Conservation (phyloP, 352 stramenopile species). For the Halophytophthora batemanensis region DNA sequence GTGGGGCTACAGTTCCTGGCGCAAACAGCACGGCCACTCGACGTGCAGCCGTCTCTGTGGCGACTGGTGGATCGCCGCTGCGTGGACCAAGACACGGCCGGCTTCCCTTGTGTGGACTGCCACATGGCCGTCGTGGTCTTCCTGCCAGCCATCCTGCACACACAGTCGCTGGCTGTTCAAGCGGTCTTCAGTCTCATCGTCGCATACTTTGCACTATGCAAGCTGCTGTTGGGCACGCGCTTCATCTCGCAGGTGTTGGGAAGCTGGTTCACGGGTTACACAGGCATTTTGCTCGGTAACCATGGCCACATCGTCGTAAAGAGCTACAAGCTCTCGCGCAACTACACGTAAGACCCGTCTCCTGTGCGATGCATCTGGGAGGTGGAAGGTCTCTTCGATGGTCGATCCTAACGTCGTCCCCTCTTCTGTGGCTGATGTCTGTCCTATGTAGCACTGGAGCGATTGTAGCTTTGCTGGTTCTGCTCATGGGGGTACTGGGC, state of each 20-base stretch:
- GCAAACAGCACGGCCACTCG: conserved; percentile 42
- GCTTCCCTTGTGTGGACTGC: conserved; percentile 68
- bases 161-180: conserved; percentile 25
- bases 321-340: conserved; percentile 39
- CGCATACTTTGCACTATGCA: conserved; percentile 27
- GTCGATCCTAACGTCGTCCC: not conserved
- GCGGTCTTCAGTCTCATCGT: conserved; percentile 17
- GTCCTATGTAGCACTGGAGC: conserved; percentile 27
- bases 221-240: conserved; percentile 45
- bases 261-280: conserved; percentile 58
- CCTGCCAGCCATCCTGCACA: conserved; percentile 49
- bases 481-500: conserved; percentile 51
- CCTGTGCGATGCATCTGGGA: not conserved
- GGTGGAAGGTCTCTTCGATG: not conserved
- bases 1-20: conserved; percentile 46
- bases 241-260: conserved; percentile 60
- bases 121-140: conserved; percentile 77
- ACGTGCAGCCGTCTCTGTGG: conserved; percentile 38
- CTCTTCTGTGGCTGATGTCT: conserved; percentile 1
- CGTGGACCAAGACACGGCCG: conserved; percentile 44
- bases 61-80: conserved; percentile 20
- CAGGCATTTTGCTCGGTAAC: conserved; percentile 53
- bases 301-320: conserved; percentile 51
- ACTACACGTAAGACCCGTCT: conserved; percentile 36
- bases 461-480: conserved; percentile 42